Conservation (phyloP, 495 filamentous ascomycete species). For the Penicillium ochrochloron region DNA sequence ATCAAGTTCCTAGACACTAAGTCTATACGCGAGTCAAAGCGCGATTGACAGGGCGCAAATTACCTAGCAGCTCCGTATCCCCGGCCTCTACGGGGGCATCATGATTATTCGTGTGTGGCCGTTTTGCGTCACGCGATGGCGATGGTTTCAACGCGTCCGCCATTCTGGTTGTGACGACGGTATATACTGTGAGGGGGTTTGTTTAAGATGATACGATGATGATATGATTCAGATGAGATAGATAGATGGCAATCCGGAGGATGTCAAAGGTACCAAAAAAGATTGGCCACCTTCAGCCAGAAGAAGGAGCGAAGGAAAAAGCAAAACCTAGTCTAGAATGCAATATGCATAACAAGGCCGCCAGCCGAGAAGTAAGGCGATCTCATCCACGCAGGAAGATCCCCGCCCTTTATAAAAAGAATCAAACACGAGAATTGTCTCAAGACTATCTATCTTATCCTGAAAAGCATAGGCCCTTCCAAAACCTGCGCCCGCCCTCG, state of each 20-base stretch:
- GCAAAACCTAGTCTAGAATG: background rate
- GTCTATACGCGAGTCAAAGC: background rate
- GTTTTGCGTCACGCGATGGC: slow-evolving; percentile 11
- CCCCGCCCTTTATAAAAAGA: background rate
- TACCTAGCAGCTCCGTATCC: slow-evolving; percentile 43
- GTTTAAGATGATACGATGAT: background rate
- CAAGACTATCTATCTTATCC: slow-evolving; percentile 6
- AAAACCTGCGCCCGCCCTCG: background rate
- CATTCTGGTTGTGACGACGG: slow-evolving; percentile 10
- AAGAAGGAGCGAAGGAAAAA: background rate
- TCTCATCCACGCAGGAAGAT: background rate
- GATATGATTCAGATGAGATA: background rate
- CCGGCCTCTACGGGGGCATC: slow-evolving; percentile 23
- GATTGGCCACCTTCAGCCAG: background rate
- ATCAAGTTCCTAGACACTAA: background rate
- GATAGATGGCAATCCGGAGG: background rate
- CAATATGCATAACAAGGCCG: slow-evolving; percentile 1
- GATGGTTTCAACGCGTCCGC: slow-evolving; percentile 22
- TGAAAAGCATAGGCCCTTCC: background rate
- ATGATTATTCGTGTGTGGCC: slow-evolving; percentile 4
- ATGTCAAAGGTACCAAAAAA: background rate
- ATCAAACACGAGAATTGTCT: background rate
- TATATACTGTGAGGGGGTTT: background rate
- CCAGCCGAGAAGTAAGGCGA: background rate
- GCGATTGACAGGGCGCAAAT: background rate